Conservation (phyloP, 2,329 filamentous ascomycete genomes). For the Fusarium chuoi region DNA sequence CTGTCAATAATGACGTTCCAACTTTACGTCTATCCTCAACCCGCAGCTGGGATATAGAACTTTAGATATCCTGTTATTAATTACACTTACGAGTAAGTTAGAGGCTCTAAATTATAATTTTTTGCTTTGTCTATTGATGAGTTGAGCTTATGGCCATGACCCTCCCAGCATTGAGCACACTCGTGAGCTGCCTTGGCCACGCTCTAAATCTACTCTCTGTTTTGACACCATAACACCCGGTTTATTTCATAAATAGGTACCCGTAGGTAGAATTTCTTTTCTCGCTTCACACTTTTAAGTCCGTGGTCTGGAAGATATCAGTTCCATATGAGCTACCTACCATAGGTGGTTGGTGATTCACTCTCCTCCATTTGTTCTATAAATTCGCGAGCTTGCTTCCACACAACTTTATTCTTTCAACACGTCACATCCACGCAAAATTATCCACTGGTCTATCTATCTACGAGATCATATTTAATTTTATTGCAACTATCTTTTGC, state of each 20-base stretch:
- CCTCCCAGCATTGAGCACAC: not conserved
- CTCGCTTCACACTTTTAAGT: not conserved
- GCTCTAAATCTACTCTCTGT: not conserved
- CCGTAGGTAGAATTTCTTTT: not conserved
- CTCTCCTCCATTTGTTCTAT: not conserved
- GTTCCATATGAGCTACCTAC: no score
- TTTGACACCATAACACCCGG: no score
- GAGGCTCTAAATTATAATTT: no score
- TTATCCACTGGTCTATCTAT: rapidly evolving
- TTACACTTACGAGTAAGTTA: rapidly evolving
- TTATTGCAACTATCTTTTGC: not conserved
- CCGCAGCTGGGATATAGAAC: rapidly evolving
- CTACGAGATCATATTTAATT: not conserved
- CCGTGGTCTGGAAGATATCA: not conserved
- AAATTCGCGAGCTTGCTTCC: not conserved
- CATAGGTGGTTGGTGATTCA: not conserved
- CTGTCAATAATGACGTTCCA: not conserved
- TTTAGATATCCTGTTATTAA: rapidly evolving
- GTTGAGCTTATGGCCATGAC: not conserved
- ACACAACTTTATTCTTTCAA: not conserved
- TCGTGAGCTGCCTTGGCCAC: not conserved
- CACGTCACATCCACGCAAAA: no score
- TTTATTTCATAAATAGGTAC: rapidly evolving
- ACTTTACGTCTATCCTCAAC: not conserved
- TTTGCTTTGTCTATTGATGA: rapidly evolving